phyloP scores from a whole-genome alignment of 2,329 filamentous ascomycete genomes.

The Trichoderma brevicompactum region DNA sequence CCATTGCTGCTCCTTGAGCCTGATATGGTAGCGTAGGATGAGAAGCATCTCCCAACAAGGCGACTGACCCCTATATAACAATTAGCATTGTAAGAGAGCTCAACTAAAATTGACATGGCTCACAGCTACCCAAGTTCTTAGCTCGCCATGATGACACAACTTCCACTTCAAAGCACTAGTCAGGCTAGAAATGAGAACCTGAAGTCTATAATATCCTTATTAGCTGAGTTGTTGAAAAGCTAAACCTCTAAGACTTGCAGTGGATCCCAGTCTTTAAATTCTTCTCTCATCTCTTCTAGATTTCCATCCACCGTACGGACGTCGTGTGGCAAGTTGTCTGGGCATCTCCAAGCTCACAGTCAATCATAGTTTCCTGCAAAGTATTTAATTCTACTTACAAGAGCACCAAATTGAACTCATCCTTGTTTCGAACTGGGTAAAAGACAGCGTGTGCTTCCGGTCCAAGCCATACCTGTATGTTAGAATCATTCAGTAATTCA shows the following conservation, averaged over 20 bases:
- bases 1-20: neutral
- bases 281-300: neutral
- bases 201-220: neutral
- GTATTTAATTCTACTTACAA: neutral
- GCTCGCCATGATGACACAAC: neutral
- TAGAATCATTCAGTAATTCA: neutral
- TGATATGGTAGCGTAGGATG: neutral
- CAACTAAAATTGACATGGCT: accelerated
- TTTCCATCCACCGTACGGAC: neutral
- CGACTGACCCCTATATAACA: neutral
- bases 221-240: neutral
- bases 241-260: neutral
- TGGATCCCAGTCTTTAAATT: conserved; percentile 4
- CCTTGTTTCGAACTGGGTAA: neutral
- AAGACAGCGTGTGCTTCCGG: conserved; percentile 1
- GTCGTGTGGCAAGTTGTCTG: neutral
- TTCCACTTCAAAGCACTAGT: conserved; percentile 2
- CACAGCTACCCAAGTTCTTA: neutral
- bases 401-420: neutral
- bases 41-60: neutral
- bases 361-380: neutral
- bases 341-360: neutral
- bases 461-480: neutral
- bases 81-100: neutral
- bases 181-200: neutral